A percentile compares a stretch with the other conserved stretches of the same genome.
Conservation (phyloP, 2,329 filamentous ascomycete species). For the Thermomyces lanuginosus region DNA sequence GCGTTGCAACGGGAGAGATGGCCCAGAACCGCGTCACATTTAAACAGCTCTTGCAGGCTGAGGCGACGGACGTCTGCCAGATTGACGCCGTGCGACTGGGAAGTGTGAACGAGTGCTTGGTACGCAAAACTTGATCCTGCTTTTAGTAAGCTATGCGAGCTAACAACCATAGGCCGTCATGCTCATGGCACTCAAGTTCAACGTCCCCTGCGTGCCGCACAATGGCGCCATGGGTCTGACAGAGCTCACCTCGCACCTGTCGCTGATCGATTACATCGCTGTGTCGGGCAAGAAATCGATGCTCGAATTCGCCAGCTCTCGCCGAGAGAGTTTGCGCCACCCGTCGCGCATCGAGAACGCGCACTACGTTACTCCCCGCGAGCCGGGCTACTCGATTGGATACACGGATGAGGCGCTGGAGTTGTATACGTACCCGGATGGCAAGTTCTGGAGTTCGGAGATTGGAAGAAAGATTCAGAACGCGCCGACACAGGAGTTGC, state of each 20-base stretch:
- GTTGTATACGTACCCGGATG: conserved; percentile 16
- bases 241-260: conserved; percentile 84
- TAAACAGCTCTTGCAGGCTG: conserved; percentile 70
- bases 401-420: conserved; percentile 16
- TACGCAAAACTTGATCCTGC: conserved; percentile 9
- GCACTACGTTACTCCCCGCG: conserved; percentile 13
- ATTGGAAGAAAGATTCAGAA: conserved; percentile 15
- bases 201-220: conserved; percentile 72
- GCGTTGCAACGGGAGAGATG: conserved; percentile 86
- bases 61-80: conserved; percentile 74
- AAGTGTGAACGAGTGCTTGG: conserved; percentile 74
- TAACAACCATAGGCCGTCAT: conserved; percentile 8
- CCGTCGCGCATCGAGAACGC: conserved; percentile 12
- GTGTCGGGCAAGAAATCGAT: conserved; percentile 67
- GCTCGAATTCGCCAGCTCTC: conserved; percentile 77
- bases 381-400: conserved; percentile 15
- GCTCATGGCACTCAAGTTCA: conserved; percentile 30
- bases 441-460: conserved; percentile 17
- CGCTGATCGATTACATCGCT: conserved; percentile 80
- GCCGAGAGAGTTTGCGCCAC: conserved; percentile 14
- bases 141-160: not conserved
- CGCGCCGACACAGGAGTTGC: too few species aligned
- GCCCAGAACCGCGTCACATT: conserved; percentile 89
- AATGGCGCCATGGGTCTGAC: conserved; percentile 76
- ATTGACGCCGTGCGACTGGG: conserved; percentile 81